Conservation (phyloP, 2,329 filamentous ascomycete species). For the Harringtonia lauricola region DNA sequence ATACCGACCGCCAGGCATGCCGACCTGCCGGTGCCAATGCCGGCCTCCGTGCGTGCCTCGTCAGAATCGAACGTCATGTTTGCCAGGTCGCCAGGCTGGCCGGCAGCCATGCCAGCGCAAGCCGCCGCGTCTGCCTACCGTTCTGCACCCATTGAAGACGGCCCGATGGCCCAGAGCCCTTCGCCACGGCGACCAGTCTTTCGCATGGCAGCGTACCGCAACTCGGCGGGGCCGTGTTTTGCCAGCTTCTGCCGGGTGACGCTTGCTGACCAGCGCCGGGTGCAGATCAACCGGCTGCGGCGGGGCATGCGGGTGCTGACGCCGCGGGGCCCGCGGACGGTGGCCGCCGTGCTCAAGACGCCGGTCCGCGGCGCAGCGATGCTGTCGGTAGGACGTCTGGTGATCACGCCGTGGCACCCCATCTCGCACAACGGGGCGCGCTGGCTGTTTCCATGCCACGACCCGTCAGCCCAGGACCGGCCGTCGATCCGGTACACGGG, state of each 20-base stretch:
- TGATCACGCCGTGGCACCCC: slow-evolving; percentile 52
- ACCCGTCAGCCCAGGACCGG: slow-evolving; percentile 9
- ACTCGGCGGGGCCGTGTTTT: slow-evolving; percentile 36
- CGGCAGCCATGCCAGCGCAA: too few relatives aligned
- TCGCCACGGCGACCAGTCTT: slow-evolving; percentile 11
- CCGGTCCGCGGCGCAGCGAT: slow-evolving; percentile 27
- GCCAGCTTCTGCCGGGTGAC: slow-evolving; percentile 34
- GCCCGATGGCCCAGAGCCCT: too few relatives aligned
- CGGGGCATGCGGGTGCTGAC: slow-evolving; percentile 38
- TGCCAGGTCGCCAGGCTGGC: too few relatives aligned
- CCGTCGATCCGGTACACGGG: slow-evolving; percentile 32
- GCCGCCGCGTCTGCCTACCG: too few relatives aligned
- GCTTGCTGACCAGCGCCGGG: slow-evolving; percentile 24
- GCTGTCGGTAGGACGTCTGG: slow-evolving; percentile 32
- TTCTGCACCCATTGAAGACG: too few relatives aligned
- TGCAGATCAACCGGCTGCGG: slow-evolving; percentile 31
- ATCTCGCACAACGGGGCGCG: slow-evolving; percentile 18
- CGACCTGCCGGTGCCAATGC: too few relatives aligned
- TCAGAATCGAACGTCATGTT: too few relatives aligned
- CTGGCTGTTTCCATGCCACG: slow-evolving; percentile 21
- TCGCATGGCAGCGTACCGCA: slow-evolving; percentile 34
- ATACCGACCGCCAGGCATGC: too few relatives aligned
- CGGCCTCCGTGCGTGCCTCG: neutral
- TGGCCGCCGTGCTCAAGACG: slow-evolving; percentile 41
- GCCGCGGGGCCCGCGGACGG: slow-evolving; percentile 33